Evolutionary conservation across 345 rosid genomes (phyloP).

Genomic region (Laguncularia racemosa): DNA sequence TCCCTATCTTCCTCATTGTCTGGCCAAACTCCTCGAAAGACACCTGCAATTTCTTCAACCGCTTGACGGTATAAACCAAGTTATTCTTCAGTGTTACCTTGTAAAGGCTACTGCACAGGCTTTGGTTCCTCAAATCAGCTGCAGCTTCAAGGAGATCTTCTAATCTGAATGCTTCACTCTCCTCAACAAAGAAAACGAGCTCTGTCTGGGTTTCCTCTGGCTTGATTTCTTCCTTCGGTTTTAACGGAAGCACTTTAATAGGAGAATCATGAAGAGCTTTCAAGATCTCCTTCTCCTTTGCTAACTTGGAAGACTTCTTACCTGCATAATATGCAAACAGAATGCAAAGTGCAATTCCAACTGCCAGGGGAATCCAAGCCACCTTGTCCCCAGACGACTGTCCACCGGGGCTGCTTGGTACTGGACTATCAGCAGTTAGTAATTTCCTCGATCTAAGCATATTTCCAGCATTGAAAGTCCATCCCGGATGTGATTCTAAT

Average conservation of each 20-base stretch:
- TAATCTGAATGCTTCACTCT: constrained; percentile 36
- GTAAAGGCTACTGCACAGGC: constrained; percentile 42
- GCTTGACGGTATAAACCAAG: constrained; percentile 39
- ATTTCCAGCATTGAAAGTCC: not conserved
- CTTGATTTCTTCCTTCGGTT: constrained; percentile 14
- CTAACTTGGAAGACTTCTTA: constrained; percentile 10
- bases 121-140: constrained; percentile 43
- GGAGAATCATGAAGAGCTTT: constrained; percentile 26
- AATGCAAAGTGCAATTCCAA: constrained; percentile 16
- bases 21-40: constrained; percentile 32
- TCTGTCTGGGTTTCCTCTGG: constrained; percentile 21
- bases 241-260: constrained; percentile 5
- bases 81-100: constrained; percentile 37
- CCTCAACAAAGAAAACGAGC: constrained; percentile 42
- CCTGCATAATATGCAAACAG: constrained; percentile 16
- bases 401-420: not conserved
- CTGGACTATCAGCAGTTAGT: not conserved
- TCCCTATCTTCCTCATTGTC: constrained; percentile 38
- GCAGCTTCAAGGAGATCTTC: constrained; percentile 54
- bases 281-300: constrained; percentile 19
- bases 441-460: constrained; percentile 3
- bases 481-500: no score
- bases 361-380: constrained; percentile 5
- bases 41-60: constrained; percentile 40
- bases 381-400: not conserved